phyloP scores from a whole-genome alignment of 305 asterid genomes.

The Solanum hybrid region DNA sequence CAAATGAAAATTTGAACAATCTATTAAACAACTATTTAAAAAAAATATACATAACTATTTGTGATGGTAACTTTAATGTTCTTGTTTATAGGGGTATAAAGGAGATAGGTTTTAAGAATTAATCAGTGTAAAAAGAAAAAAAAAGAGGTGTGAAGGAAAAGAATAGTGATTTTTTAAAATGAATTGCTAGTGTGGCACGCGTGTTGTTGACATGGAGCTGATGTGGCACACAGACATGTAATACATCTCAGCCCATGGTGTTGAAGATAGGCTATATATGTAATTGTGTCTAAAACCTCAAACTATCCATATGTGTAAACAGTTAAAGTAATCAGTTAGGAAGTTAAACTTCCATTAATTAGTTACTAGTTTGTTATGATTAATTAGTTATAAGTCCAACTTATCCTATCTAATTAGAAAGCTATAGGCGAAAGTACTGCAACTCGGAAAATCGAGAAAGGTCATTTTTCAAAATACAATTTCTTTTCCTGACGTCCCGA shows the following conservation, averaged over 20 bases:
- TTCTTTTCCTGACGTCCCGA: too few relatives aligned
- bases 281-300: neutral
- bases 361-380: neutral
- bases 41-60: too few relatives aligned
- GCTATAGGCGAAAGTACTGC: neutral
- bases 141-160: neutral
- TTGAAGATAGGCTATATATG: neutral
- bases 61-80: neutral
- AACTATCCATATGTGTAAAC: neutral
- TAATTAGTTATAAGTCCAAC: neutral
- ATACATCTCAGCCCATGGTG: too few relatives aligned
- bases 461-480: neutral
- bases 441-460: neutral
- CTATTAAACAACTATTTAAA: neutral
- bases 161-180: too few relatives aligned
- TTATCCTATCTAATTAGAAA: neutral
- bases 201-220: too few relatives aligned
- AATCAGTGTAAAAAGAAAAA: neutral
- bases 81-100: neutral
- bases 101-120: neutral
- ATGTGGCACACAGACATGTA: too few relatives aligned
- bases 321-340: neutral
- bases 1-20: neutral
- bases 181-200: too few relatives aligned
- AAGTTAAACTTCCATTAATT: neutral